These are phyloP conservation scores for Trapa bicornis DNA, from an alignment of 345 rosid species.

Conservation along the genomic window DNA sequence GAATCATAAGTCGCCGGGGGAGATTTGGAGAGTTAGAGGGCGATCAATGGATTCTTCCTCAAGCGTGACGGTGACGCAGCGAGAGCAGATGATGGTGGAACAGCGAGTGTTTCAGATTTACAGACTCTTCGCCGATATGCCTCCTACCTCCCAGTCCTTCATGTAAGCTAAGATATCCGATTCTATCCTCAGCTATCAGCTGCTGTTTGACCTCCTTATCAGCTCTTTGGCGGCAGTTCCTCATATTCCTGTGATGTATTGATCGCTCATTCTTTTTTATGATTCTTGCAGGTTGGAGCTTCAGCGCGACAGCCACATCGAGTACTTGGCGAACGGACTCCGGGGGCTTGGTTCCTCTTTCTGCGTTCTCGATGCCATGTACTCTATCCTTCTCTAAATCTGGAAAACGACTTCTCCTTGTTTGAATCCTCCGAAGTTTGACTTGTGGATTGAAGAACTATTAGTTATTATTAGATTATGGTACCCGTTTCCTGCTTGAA, in stretches of 20 bases:
- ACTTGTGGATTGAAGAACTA: not conserved
- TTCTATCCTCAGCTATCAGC: not conserved
- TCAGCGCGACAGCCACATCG: constrained; percentile 65
- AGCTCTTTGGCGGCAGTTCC: not conserved
- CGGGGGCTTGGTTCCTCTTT: constrained; percentile 46
- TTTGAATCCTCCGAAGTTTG: not conserved
- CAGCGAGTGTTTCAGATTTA: constrained; percentile 45
- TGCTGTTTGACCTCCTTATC: not conserved
- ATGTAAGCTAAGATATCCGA: constrained; percentile 25
- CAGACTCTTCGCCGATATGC: constrained; percentile 34
- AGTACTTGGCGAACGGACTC: constrained; percentile 58
- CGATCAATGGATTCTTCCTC: not conserved
- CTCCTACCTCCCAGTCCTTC: constrained; percentile 31
- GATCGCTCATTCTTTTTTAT: not conserved
- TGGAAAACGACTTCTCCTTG: not conserved
- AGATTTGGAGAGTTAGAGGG: not conserved
- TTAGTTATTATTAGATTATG: not conserved
- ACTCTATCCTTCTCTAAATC: constrained; percentile 7
- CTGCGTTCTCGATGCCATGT: constrained; percentile 71
- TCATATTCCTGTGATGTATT: not conserved
- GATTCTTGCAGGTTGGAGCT: constrained; percentile 48
- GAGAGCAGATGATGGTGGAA: constrained; percentile 53
- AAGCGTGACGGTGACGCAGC: constrained; percentile 40
- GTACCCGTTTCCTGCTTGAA: not conserved
- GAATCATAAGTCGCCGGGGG: not conserved